These are phyloP conservation scores for Fusarium nematophilum DNA, from an alignment of 2,329 filamentous ascomycete genomes.

Conservation along the genomic window DNA sequence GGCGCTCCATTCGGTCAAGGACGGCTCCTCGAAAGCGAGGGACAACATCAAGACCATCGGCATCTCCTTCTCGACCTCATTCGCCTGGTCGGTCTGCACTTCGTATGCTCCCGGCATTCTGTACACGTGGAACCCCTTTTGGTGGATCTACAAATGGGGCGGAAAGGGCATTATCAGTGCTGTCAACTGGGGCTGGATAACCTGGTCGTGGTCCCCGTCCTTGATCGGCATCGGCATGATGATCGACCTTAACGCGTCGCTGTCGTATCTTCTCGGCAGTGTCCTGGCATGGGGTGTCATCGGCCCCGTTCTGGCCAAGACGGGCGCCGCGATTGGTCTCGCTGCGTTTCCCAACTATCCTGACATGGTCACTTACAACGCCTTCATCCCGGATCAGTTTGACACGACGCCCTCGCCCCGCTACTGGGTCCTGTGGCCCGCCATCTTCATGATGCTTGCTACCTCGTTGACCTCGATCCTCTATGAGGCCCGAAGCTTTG, in stretches of 20 bases:
- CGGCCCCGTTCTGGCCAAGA: neutral
- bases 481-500: neutral
- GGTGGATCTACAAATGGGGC: too few species aligned
- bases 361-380: neutral
- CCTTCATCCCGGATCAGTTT: neutral
- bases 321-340: neutral
- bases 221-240: neutral
- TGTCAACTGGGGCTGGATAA: neutral
- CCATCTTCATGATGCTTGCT: constrained; percentile 4
- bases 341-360: neutral
- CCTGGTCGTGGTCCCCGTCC: neutral
- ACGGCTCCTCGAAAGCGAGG: too few species aligned
- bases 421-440: neutral
- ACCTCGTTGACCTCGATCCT: neutral
- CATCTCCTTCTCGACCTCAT: too few species aligned
- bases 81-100: too few species aligned
- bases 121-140: too few species aligned
- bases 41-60: too few species aligned
- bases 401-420: neutral
- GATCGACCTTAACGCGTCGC: neutral
- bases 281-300: neutral
- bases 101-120: too few species aligned
- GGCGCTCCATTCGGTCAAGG: too few species aligned
- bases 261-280: neutral
- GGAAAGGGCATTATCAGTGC: too few species aligned